Base-by-base conservation (phyloP, 805 yeast genomes). In the Ogataea trehalophila region DNA sequence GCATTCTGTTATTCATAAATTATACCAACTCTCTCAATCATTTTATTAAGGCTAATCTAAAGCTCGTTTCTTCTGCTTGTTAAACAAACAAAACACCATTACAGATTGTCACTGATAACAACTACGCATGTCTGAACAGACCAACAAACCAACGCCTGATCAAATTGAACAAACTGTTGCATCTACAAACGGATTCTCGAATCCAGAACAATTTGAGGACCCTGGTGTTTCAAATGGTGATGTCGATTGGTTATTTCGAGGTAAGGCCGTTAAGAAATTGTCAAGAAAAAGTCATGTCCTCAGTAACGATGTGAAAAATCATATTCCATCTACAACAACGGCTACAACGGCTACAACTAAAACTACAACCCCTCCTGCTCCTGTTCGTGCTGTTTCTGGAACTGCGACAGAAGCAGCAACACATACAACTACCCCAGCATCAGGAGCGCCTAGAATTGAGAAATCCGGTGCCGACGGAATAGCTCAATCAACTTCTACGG, bases 171-270 rank as follows among this genome's bases (percentile, higher is more conserved):
- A 16, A 40, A 9, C 42, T 20, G 11, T 22, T 15, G 11, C 42
- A 16, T n/a, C 16, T 20, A 14, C 35, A 15, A 16, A 16, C 36
- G 7, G n/a, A 29, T 31, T 29, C 17, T 18, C 37, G 26, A 18
- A 3, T 26, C 48, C 33, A 33, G 31, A 20, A 20, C 31, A 29
- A 5, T 43, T 62, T 31, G 59, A 60, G 33, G 67, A 61, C 35
- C 65, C 69, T 2, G 86, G 87, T 5, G 87, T 81, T 2, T 70
- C 84, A 44, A 81, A 83, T 57, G 84, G 87, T 39, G 92, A 86
- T 55, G 90, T 87, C 13, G 95, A 86, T 59, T 87, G 95, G 95
- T 70, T 87, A 26, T 86, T 86, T 60, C 72, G 89, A 57, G 91
- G 91, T n/a, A 83, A 83, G 60, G 81, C 83, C 37, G 72, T 65